Conservation (phyloP, 176 grass and related monocot species). For the Aegilops sharonensis region DNA sequence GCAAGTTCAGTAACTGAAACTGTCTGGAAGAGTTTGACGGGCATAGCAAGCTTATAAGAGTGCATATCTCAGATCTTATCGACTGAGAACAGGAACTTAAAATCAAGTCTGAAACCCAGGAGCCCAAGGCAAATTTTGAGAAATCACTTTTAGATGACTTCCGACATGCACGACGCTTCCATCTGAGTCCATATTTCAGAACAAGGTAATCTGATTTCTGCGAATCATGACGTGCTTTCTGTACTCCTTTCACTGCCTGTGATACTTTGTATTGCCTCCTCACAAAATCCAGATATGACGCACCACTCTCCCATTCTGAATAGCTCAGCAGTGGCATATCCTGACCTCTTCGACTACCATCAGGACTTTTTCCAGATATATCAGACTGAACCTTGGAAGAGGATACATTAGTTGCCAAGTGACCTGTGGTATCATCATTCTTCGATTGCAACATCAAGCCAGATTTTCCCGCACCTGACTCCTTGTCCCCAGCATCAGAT, state of each 20-base stretch:
- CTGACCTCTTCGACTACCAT: constrained; percentile 53
- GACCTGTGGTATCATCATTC: constrained; percentile 52
- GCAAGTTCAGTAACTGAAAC: constrained; percentile 92
- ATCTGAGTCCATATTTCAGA: constrained; percentile 91
- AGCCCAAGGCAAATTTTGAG: constrained; percentile 88
- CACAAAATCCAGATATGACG: constrained; percentile 96
- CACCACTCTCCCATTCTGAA: constrained; percentile 94
- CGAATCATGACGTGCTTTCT: constrained; percentile 48
- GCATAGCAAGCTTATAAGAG: constrained; percentile 82
- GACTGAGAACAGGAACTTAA: constrained; percentile 98
- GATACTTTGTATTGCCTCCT: constrained; percentile 94
- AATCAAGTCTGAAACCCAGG: constrained; percentile 96
- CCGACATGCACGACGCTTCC: constrained; percentile 82
- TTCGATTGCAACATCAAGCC: constrained; percentile 59
- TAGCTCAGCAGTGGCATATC: constrained; percentile 86
- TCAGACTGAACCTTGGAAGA: constrained; percentile 52
- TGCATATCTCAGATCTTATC: constrained; percentile 95
- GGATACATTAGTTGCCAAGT: constrained; percentile 32
- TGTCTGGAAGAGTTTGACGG: constrained; percentile 72
- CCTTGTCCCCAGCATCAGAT: constrained; percentile 76
- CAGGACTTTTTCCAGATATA: constrained; percentile 45
- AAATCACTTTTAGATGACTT: constrained; percentile 77
- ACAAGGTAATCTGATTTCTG: constrained; percentile 78
- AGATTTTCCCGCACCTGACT: constrained; percentile 64
- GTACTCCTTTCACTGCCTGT: constrained; percentile 62